Conservation (phyloP, 495 filamentous ascomycete genomes). For the Xylaria cubensis region DNA sequence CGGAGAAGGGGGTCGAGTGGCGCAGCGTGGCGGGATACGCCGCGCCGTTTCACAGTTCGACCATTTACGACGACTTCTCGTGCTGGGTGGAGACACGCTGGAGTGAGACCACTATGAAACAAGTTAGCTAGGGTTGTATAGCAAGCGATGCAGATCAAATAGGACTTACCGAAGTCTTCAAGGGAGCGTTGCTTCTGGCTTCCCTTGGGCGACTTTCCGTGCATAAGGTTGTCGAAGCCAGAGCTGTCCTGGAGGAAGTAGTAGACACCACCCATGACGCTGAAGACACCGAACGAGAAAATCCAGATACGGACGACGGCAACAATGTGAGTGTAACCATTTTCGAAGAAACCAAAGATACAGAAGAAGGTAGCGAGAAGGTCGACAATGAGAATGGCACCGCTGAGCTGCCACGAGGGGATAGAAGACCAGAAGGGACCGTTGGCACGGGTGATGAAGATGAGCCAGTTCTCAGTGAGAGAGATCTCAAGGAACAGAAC, state of each 20-base stretch:
- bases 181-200: conserved; percentile 74
- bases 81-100: conserved; percentile 86
- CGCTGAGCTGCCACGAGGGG: conserved; percentile 80
- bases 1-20: conserved; percentile 30
- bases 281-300: conserved; percentile 87
- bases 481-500: conserved; percentile 91
- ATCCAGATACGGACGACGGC: conserved; percentile 87
- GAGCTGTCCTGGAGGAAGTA: conserved; percentile 77
- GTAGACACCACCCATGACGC: conserved; percentile 69
- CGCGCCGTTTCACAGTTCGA: conserved; percentile 29
- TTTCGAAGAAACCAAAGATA: conserved; percentile 79
- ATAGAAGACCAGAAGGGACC: conserved; percentile 84
- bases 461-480: conserved; percentile 93
- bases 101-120: conserved; percentile 70
- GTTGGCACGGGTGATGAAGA: conserved; percentile 92
- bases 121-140: conserved; percentile 47
- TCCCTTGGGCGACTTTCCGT: conserved; percentile 80
- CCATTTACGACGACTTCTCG: conserved; percentile 72
- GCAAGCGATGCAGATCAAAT: conserved; percentile 1
- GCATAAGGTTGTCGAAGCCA: conserved; percentile 90
- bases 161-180: conserved; percentile 83
- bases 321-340: conserved; percentile 71
- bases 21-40: conserved; percentile 21
- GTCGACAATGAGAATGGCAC: conserved; percentile 81
- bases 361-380: conserved; percentile 82